Evolutionary conservation across 1,139 yeast genomes (phyloP), one percentile per base, ranked within the genome.

Genomic region (Lodderomyces oxycetoniae): DNA sequence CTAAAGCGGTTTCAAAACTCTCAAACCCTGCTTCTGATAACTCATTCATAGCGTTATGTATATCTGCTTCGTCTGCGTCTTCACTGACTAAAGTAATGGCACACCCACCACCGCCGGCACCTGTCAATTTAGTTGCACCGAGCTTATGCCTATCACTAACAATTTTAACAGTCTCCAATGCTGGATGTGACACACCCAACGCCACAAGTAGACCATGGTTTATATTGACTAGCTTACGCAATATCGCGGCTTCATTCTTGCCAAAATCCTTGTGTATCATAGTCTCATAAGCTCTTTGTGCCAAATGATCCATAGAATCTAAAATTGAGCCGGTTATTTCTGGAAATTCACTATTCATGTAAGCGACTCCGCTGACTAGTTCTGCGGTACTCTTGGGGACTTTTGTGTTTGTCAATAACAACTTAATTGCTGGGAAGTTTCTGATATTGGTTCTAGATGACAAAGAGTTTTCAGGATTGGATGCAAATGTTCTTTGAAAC

Each of bases 71-170:
- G 1, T 56, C 52, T 3, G 63, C 64, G 8, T 66, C 68, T 33
- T 75, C 80, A 33, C 76, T 67, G 9, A 89, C 68, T 34, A 91
- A 63, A 0, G 97, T 91, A 37, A 93, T 82, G 13, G 96, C 95
- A 63, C 99, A 91, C 1, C 99, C 99, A 30, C 99, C 99, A 13
- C 98, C 98, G 17, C 99, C 99, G 0, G 98, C 98, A 28, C 99
- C 99, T 0, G 98, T 91, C 40, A 91, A 70, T 57, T 91, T 91
- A 2, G 99, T 89, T 40, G 85, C 79, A 5, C 99, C 99, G 23
- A 91, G 59, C 2, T 63, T 53, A 37, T 75, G 52, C 30, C 65
- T 68, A 49, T 83, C 89, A 16, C 85, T 73, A 13, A 78, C 63
- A 16, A 74, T 61, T 47, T 78, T 80, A 31, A 89, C 76, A 34